Evolutionary conservation across 305 asterid genomes (phyloP), one percentile per base, ranked within the genome.

Genomic region (Ajuga reptans): DNA sequence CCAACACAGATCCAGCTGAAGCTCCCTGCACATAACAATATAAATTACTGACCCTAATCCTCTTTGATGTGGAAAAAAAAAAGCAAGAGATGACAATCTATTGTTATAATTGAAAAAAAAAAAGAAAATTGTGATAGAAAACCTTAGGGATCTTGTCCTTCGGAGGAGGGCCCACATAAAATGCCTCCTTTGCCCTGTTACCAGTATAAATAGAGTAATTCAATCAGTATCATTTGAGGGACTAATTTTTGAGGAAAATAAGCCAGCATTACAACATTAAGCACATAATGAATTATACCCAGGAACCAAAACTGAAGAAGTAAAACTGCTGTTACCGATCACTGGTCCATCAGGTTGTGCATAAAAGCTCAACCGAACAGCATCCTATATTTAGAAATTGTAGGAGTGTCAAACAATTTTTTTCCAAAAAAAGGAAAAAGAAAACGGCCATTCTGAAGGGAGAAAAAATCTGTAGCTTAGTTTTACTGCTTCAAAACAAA

Each of bases 131-230:
- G 65, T 49, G 63, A 75, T 66, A 61, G 45, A 55, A 69, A 77
- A 90, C 99, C 99, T 93, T 93, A 53, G 96, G 96, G 65, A 93
- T 89, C 86, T 89, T 93, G 77, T 91, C 96, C 86, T 86, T 91
- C 4, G 84, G 37, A 42, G 99, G 99, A 70, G 95, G 95, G 66
- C 86, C 96, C 71, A 93, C 89, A 83, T 87, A 93, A 78, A 93
- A 91, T 66, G 99, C 96, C 83, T 89, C 96, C 81, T 81, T 89
- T 70, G 75, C 37, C 66, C 97, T 93, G 61, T 77, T 66, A 81
- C 52, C 67, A 72, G 33, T 47, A 70, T 61, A 71, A 41, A 71
- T 42, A 77, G 41, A 67, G 65, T 65, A 72, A 72, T 27, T 75
- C 56, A 78, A 60, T 58, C 66, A 56, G 75, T 53, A 66, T 55